These are phyloP conservation scores for Raffaelea arxii DNA, from an alignment of 2,329 filamentous ascomycete genomes.

Conservation along the genomic window DNA sequence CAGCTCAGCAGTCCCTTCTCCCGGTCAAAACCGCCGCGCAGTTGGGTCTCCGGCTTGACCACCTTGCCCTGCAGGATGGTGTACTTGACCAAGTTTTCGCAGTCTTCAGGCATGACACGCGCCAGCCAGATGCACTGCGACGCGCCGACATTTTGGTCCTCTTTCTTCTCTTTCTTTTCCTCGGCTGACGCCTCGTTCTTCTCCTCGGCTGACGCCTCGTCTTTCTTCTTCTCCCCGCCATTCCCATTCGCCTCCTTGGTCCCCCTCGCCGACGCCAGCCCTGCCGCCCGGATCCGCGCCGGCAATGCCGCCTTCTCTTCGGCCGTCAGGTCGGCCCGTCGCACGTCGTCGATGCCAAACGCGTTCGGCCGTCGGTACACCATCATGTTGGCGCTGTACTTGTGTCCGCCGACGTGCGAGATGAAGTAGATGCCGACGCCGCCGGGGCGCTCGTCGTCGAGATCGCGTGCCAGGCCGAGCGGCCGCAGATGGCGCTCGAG, in stretches of 20 bases:
- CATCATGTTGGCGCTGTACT: slow-evolving; percentile 91
- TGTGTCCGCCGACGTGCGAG: slow-evolving; percentile 91
- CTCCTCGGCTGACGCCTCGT: too few species aligned
- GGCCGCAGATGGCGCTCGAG: slow-evolving; percentile 82
- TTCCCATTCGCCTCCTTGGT: slow-evolving; percentile 12
- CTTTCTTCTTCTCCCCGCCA: slow-evolving; percentile 24
- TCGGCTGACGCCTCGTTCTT: too few species aligned
- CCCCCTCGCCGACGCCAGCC: slow-evolving; percentile 21
- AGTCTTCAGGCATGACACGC: slow-evolving; percentile 75
- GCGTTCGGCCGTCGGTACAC: slow-evolving; percentile 64
- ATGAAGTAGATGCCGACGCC: slow-evolving; percentile 96
- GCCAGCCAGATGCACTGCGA: slow-evolving; percentile 91
- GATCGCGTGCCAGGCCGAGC: slow-evolving; percentile 73
- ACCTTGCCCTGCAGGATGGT: slow-evolving; percentile 91
- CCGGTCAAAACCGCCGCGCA: slow-evolving; percentile 86
- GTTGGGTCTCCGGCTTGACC: slow-evolving; percentile 75
- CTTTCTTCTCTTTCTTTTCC: slow-evolving; percentile 23
- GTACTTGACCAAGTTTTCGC: slow-evolving; percentile 82
- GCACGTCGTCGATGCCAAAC: slow-evolving; percentile 41
- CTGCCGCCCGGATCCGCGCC: slow-evolving; percentile 14
- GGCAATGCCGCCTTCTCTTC: slow-evolving; percentile 25
- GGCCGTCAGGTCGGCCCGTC: slow-evolving; percentile 22
- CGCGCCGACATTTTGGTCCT: slow-evolving; percentile 42
- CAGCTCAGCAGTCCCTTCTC: slow-evolving; percentile 75
- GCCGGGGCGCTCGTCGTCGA: slow-evolving; percentile 79